phyloP scores from a whole-genome alignment of 1,139 yeast genomes.

The Taiozyma sp. region DNA sequence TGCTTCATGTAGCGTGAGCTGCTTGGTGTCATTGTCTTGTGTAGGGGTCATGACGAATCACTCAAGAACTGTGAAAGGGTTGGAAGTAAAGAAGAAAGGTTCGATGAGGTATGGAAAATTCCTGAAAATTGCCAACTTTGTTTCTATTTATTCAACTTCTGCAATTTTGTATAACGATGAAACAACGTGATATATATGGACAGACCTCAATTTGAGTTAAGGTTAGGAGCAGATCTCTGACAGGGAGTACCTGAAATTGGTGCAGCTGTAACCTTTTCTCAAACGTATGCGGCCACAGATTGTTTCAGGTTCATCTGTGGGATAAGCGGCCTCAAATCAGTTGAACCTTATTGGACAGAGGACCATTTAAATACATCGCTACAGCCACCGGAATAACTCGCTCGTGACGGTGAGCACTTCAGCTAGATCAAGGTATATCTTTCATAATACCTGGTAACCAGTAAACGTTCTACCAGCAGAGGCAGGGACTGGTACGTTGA shows the following conservation, averaged over 20 bases:
- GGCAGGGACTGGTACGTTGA: neutral
- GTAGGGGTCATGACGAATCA: neutral
- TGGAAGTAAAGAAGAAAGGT: neutral
- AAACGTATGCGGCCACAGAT: neutral
- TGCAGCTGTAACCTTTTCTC: no score
- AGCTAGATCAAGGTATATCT: neutral
- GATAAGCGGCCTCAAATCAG: neutral
- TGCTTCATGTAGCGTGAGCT: conserved; percentile 36
- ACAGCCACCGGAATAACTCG: neutral
- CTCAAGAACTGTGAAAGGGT: neutral
- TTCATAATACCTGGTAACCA: neutral
- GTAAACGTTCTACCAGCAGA: neutral
- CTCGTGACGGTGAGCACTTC: neutral
- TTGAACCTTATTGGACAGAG: neutral
- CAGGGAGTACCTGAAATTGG: no score
- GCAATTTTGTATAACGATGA: neutral
- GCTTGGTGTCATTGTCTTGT: neutral
- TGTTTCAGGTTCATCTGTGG: neutral
- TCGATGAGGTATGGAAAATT: neutral
- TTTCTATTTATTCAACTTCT: neutral
- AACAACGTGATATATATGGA: neutral
- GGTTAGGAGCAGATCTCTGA: neutral
- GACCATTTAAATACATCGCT: neutral
- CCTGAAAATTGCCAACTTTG: neutral
- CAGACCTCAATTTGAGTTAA: neutral